Evolutionary conservation across 2,329 filamentous ascomycete genomes (phyloP).

Genomic region (Tolypocladium nubicola): DNA sequence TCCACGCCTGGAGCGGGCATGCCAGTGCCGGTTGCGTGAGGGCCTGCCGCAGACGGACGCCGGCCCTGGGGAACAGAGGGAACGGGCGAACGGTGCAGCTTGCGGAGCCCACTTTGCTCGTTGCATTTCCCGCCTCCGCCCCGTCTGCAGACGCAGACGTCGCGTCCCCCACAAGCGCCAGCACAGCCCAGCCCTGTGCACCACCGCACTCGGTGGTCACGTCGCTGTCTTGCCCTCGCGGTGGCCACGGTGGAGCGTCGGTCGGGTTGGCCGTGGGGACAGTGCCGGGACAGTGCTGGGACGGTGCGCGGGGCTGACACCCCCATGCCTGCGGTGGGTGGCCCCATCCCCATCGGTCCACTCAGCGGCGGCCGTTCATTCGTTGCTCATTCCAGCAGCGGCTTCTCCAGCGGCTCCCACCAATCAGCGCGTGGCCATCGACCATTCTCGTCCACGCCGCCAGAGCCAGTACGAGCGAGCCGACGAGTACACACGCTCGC

Average conservation of each 20-base stretch:
- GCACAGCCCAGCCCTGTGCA: slow-evolving; percentile 1
- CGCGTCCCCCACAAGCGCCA: slow-evolving; percentile 1
- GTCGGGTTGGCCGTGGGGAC: not conserved
- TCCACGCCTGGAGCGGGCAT: not conserved
- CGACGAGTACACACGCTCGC: not conserved
- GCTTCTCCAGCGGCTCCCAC: not conserved
- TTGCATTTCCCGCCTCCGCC: not conserved
- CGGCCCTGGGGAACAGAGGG: not conserved
- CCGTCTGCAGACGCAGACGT: not conserved
- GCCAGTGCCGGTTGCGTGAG: not conserved
- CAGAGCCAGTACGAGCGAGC: not conserved
- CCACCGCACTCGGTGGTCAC: not conserved
- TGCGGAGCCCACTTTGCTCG: not conserved
- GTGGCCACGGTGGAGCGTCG: not conserved
- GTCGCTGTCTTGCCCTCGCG: not conserved
- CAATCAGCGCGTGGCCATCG: slow-evolving; percentile 1
- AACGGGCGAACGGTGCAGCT: not conserved
- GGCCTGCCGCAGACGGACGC: not conserved
- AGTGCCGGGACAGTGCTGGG: not conserved
- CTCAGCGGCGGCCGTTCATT: slow-evolving; percentile 1
- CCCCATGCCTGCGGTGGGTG: not conserved
- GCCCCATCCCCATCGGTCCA: not conserved
- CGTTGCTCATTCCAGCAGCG: slow-evolving; percentile 3
- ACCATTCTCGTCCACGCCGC: slow-evolving; percentile 1
- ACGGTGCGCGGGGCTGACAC: slow-evolving; percentile 1